Base-by-base conservation (phyloP, 1,284 basidiomycete genomes). In the Trichosporon sp. region DNA sequence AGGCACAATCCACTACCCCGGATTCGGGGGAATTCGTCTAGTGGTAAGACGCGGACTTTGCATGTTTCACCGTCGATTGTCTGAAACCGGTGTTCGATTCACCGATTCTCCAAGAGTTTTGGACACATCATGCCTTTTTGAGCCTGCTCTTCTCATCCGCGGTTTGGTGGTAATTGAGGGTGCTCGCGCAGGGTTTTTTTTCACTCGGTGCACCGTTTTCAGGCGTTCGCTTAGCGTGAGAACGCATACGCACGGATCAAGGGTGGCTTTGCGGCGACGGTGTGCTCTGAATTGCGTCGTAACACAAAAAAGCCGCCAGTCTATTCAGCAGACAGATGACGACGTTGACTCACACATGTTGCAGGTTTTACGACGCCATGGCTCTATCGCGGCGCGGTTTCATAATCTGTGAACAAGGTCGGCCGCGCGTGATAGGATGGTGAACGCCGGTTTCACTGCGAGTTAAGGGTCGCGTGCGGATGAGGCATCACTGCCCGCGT, bases 41-140 rank as follows among this genome's bases (percentile, higher is more conserved):
- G 54, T 59, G 54, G 54, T 59, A 59, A 59, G 54, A 59, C 54
- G 31, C 54, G 31, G 54, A 59, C 54, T 59, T 59, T 26, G 54
- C 54, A 59, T 51, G 48, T 19, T 59, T 59, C 54, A 59, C 5
- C 54, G 21, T 32, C 21, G 54, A 59, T 12, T 59, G 54, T 59
- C 54, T 59, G 54, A 31, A 59, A 59, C 54, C 54, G 54, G 54
- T 59, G 54, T 59, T 59, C 54, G 54, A 59, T 59, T 59, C 54
- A 59, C 54, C 54, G 54, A 59, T 59, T 59, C 54, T 59, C 54
- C 54, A 59, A 37, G 35, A 10, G 5, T 37, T 37, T 37, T 37
- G 35, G 26, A 26, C 26, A 26, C 26, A 26, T 2, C 26, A 26
- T 26, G 26, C 26, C 26, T 26, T 26, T 26, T 26, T 26, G 26